Conservation (phyloP, 306 rosid genomes). For the Citrullus colocynthis region DNA sequence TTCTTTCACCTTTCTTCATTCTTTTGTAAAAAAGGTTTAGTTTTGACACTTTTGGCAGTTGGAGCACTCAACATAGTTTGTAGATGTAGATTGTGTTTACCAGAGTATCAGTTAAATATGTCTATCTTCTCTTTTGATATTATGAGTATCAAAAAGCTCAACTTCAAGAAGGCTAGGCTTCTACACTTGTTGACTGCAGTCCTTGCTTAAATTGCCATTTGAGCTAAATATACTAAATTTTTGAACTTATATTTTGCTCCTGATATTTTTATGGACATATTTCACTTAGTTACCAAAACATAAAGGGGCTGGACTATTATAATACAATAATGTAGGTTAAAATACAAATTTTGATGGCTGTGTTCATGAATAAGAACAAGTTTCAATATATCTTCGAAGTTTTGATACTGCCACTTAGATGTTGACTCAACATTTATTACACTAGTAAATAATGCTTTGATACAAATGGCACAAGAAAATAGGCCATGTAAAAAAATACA, state of each 20-base stretch:
- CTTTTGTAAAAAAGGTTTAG: not conserved
- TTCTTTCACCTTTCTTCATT: not conserved
- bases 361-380: too few relatives aligned
- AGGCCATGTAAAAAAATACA: too few relatives aligned
- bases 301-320: too few relatives aligned
- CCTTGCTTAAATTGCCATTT: not conserved
- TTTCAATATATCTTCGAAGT: too few relatives aligned
- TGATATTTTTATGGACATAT: too few relatives aligned
- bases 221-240: not conserved
- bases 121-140: not conserved
- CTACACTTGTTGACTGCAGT: not conserved
- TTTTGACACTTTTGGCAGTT: constrained; percentile 1
- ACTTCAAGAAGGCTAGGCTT: not conserved
- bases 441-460: too few relatives aligned
- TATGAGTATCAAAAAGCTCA: not conserved
- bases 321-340: too few relatives aligned
- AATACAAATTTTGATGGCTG: too few relatives aligned
- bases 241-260: not conserved
- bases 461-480: too few relatives aligned
- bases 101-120: not conserved
- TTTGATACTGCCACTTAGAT: too few relatives aligned
- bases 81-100: not conserved
- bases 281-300: too few relatives aligned
- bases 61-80: constrained; percentile 9
- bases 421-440: too few relatives aligned